phyloP scores from a whole-genome alignment of 331 rosid genomes.

The Malus hybrid region DNA sequence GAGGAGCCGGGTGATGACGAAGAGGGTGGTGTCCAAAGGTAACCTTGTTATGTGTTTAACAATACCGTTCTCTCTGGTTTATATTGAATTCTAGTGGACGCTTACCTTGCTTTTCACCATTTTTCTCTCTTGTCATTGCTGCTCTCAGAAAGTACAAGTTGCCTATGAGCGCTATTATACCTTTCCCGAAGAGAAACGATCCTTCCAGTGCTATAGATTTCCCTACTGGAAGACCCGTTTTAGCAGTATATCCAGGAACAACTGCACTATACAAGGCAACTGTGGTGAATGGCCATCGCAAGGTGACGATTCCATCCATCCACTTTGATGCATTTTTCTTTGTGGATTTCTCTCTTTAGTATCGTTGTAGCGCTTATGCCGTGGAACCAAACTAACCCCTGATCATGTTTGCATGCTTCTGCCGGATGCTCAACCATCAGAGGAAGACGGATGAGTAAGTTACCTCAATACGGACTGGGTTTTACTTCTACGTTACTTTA shows the following conservation, averaged over 20 bases:
- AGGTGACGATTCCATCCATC: conserved; percentile 42
- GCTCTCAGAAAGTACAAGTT: conserved; percentile 76
- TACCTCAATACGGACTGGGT: conserved; percentile 1
- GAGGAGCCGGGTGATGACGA: conserved; percentile 99
- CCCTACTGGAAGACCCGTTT: conserved; percentile 72
- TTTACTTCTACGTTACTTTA: not conserved
- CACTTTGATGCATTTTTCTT: not conserved
- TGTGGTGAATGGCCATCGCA: conserved; percentile 79
- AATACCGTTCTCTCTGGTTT: not conserved
- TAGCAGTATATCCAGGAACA: conserved; percentile 98
- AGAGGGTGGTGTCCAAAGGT: conserved; percentile 82
- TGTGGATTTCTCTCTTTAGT: not conserved
- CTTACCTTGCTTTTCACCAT: not conserved
- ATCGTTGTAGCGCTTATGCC: not conserved
- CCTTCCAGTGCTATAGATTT: conserved; percentile 65
- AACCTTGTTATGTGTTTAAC: not conserved
- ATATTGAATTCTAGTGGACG: not conserved
- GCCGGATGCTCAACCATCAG: conserved; percentile 32
- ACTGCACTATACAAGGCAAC: conserved; percentile 98
- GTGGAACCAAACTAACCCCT: conserved; percentile 41
- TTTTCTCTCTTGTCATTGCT: not conserved
- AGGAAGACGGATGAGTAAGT: conserved; percentile 97
- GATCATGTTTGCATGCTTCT: conserved; percentile 27
- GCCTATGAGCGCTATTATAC: conserved; percentile 73
- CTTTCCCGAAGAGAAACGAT: conserved; percentile 86